Base-by-base conservation (phyloP, 495 filamentous ascomycete species). In the Ramalina intermedia region DNA sequence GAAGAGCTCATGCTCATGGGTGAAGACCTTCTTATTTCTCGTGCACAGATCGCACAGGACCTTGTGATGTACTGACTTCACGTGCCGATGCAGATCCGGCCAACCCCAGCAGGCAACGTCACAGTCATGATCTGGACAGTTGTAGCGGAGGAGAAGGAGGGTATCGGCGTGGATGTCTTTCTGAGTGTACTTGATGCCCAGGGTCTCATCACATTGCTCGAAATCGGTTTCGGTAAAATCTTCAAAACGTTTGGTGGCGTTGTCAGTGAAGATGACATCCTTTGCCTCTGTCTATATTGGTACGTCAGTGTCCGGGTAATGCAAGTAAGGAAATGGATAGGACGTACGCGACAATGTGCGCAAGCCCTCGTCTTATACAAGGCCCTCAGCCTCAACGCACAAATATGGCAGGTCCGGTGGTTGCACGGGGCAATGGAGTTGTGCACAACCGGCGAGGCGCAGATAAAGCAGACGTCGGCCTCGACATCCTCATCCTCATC, bases 1-100 rank as follows among this genome's bases (percentile, higher is more conserved):
- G 58, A 95, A 96, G n/a, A 99, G 72, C 20, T 85, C 85, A 59
- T 99, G 91, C 65, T 99, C 91, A 62, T 96, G 93, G 0, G 91
- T 95, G 54, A 99, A 99, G 36, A 95, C 88, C 54, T 95, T 95
- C 69, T 99, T 96, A 65, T 95, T 85, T 36, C 85, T 67, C 1
- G 87, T 90, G 63, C 91, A 99, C 14, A 96, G 73, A 63, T 95
- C 87, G 65, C 91, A 99, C 81, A 99, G 86, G 59, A 84, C 78
- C 65, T 83, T 91, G 51, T 81, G 69, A 69, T 99, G 91, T 33
- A 75, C 75, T 37, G 58, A 70, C 55, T 79, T 84, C 35, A 96
- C 89, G 71, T 99, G 91, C 43, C 83, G 76, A 63, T 99, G 88
- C 50, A 99, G 67, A 59, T 96, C 87, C 12, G 84, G 85, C 91